phyloP scores from a whole-genome alignment of 2,329 filamentous ascomycete genomes.

The Cordyceps sp. region DNA sequence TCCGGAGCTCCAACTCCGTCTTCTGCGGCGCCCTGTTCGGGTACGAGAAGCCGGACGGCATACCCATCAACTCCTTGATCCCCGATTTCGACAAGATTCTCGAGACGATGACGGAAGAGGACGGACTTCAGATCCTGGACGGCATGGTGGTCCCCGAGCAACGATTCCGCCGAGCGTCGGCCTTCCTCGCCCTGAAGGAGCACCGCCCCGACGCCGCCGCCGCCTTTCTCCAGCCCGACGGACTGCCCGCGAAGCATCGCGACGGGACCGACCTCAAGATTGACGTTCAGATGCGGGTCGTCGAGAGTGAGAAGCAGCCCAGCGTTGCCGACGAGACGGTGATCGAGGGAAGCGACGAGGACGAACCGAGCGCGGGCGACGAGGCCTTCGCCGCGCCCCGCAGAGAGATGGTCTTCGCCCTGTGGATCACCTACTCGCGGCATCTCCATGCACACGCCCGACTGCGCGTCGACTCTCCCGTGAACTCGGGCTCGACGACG shows the following conservation, averaged over 20 bases:
- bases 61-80: conserved; percentile 64
- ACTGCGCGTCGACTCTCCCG: conserved; percentile 43
- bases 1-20: conserved; percentile 87
- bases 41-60: conserved; percentile 66
- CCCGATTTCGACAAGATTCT: conserved; percentile 78
- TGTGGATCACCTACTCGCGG: conserved; percentile 95
- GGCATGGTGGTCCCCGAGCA: conserved; percentile 97
- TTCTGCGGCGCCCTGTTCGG: conserved; percentile 90
- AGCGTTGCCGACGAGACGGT: conserved; percentile 45
- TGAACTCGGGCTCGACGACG: conserved; percentile 47
- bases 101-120: conserved; percentile 67
- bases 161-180: conserved; percentile 79
- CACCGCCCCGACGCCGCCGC: conserved; percentile 63
- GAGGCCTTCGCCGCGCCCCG: conserved; percentile 31
- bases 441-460: conserved; percentile 59
- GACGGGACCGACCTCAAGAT: conserved; percentile 88
- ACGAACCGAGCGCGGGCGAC: conserved; percentile 21
- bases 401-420: conserved; percentile 75
- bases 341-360: conserved; percentile 42
- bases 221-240: conserved; percentile 69
- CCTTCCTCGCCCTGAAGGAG: conserved; percentile 68
- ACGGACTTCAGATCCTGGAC: conserved; percentile 67
- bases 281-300: conserved; percentile 91
- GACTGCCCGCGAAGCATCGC: conserved; percentile 70
- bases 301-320: conserved; percentile 65